Evolutionary conservation across 345 rosid genomes (phyloP), one percentile per base, ranked within the genome.

Genomic region (Zanthoxylum bungeanum): DNA sequence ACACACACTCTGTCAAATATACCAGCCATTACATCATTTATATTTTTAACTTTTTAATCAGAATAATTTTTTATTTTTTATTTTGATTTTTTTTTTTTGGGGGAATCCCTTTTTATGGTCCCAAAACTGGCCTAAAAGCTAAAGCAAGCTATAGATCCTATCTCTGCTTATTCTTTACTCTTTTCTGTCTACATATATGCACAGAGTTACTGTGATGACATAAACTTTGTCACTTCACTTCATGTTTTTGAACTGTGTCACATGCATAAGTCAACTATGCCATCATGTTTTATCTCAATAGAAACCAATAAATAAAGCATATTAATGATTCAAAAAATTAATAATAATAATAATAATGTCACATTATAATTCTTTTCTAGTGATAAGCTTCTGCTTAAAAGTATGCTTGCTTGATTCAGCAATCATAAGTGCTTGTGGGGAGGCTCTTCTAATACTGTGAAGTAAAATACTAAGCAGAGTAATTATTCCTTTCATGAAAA

Each of bases 1-100:
- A 14, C 73, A n/a, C n/a, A n/a, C n/a, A n/a, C n/a, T n/a, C n/a
- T 57, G 73, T 42, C 73, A 40, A 4, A 40, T n/a, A 57, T 9
- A 28, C 33, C 24, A 51, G 49, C 11, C 3, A 30, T 19, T n/a
- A 9, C 60, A 17, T 8, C 24, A 36, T 68, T n/a, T n/a, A n/a
- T n/a, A n/a, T n/a, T n/a, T n/a, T n/a, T n/a, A n/a, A n/a, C n/a
- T n/a, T n/a, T n/a, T 68, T 36, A 16, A 30, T 42, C 30, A 28
- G 27, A n/a, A n/a, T n/a, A n/a, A n/a, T n/a, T n/a, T n/a, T n/a
- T n/a, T n/a, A n/a, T n/a, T n/a, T n/a, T n/a, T n/a, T n/a, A n/a
- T n/a, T n/a, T n/a, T n/a, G n/a, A n/a, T n/a, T n/a, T n/a, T n/a
- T n/a, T n/a, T 21, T 53, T 53, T 10, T 25, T 25, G 5, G 4